A percentile compares a stretch with the other conserved stretches of the same genome.
phyloP scores from a whole-genome alignment of 1,284 basidiomycete species.

The Rhodotorula sp. region DNA sequence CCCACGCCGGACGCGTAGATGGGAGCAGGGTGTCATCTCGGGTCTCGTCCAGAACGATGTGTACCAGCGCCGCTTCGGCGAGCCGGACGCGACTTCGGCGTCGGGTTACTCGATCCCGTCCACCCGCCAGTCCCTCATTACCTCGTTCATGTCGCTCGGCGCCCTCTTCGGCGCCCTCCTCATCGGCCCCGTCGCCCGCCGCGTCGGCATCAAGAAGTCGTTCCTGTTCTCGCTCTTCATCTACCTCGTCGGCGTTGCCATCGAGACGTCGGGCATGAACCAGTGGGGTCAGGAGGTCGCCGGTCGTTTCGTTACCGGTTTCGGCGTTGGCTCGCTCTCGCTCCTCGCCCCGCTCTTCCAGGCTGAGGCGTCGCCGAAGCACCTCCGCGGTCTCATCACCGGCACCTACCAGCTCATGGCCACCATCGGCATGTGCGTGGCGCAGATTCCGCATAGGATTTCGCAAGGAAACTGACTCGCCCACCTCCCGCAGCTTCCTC shows the following conservation, averaged over 20 bases:
- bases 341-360: constrained; percentile 55
- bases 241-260: constrained; percentile 53
- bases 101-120: constrained; percentile 36
- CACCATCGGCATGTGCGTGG: constrained; percentile 45
- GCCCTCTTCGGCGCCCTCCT: constrained; percentile 35
- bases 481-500: constrained; percentile 50
- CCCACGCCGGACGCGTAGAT: neutral
- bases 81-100: constrained; percentile 20
- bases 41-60: constrained; percentile 33
- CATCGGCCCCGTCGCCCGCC: constrained; percentile 19
- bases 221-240: constrained; percentile 47
- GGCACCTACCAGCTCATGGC: constrained; percentile 56
- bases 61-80: constrained; percentile 38
- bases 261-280: constrained; percentile 50
- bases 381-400: constrained; percentile 51
- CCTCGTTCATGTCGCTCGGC: constrained; percentile 37
- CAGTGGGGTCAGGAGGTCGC: constrained; percentile 52
- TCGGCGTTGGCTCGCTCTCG: constrained; percentile 41
- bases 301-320: constrained; percentile 48
- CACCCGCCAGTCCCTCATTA: constrained; percentile 39
- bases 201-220: constrained; percentile 36
- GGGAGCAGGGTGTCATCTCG: constrained; percentile 38
- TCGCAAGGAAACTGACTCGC: neutral
- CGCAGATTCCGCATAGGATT: constrained; percentile 10
- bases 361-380: constrained; percentile 50